Base-by-base conservation (phyloP, 2,329 filamentous ascomycete genomes). In the Cyphellophora europaea region DNA sequence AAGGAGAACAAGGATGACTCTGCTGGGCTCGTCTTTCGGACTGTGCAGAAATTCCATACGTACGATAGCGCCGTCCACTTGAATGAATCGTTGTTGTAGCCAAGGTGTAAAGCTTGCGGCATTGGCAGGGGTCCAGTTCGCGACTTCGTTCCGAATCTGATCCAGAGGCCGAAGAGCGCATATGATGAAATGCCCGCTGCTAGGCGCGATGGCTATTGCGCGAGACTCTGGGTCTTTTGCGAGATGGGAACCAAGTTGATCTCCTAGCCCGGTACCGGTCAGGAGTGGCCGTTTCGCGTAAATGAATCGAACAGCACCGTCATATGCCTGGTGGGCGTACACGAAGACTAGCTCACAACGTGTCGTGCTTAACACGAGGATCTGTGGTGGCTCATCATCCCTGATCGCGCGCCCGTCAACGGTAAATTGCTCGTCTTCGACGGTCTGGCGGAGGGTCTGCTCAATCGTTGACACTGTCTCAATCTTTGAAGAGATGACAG, bases 31-130 rank as follows among this genome's bases (percentile, higher is more conserved):
- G 35, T 75, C 70, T 1, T 71, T 59, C 6, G 69, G 68, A 5
- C 87, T 83, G 40, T 82, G 76, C 3, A 98, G 67, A 45, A 96
- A 98, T 14, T 87, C 82, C 67, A 95, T 79, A 48, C 85, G 82
- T 49, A 89, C 69, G 36, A 96, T 84, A n/a, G 79, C 67, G 1
- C 84, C 87, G 5, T 77, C 71, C 5, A 86, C 64, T 30, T 56
- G 53, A 40, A 67, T 62, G 32, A 64, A 65, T n/a, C 54, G 56
- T 49, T 68, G 65, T 63, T 68, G 25, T 3, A 31, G 67, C 37
- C 93, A 70, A 2, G 81, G 82, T 6, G 35, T 35, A 15, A 49
- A 45, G 3, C 37, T 41, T 66, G 56, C 38, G 83, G 56, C 43
- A 60, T 41, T 33, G 4, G 40, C 32, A 5, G 47, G 45, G 27